phyloP scores from a whole-genome alignment of 176 grass and related monocot species.

The Oryza meridionalis region DNA sequence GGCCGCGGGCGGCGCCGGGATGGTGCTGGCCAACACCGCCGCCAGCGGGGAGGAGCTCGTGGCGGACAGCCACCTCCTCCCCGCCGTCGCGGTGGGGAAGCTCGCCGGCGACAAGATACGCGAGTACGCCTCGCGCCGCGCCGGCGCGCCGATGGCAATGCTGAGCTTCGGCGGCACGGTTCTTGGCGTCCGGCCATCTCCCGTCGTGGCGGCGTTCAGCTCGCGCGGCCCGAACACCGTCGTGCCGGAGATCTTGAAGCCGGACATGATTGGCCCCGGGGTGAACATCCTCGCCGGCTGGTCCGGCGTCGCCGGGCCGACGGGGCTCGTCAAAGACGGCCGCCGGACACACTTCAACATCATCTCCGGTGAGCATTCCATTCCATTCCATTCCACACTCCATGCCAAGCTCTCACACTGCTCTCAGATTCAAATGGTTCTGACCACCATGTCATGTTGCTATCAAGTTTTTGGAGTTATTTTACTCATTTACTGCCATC shows the following conservation, averaged over 20 bases:
- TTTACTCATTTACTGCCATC: conserved; percentile 33
- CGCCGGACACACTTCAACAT: conserved; percentile 94
- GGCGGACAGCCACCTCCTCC: conserved; percentile 89
- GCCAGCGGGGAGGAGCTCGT: conserved; percentile 91
- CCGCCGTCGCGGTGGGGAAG: conserved; percentile 73
- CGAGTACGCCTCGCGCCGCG: conserved; percentile 51
- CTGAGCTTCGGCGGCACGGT: conserved; percentile 90
- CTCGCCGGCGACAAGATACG: conserved; percentile 74
- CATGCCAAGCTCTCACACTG: neutral
- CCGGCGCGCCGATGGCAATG: conserved; percentile 51
- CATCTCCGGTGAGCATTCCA: conserved; percentile 72
- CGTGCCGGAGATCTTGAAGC: conserved; percentile 84
- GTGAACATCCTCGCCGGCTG: conserved; percentile 95
- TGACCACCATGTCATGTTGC: conserved; percentile 20
- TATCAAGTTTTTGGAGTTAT: conserved; percentile 11
- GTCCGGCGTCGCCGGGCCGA: conserved; percentile 76
- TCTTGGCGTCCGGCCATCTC: conserved; percentile 79
- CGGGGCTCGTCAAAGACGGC: conserved; percentile 75
- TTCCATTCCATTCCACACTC: neutral
- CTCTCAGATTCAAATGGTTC: conserved; percentile 33
- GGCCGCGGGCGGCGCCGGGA: conserved; percentile 73
- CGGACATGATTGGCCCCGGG: conserved; percentile 92
- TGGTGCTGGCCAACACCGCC: conserved; percentile 89
- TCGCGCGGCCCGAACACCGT: conserved; percentile 92
- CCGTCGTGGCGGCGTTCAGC: conserved; percentile 93